Conservation (phyloP, 768 basidiomycete species). For the Boletus sensibilis region DNA sequence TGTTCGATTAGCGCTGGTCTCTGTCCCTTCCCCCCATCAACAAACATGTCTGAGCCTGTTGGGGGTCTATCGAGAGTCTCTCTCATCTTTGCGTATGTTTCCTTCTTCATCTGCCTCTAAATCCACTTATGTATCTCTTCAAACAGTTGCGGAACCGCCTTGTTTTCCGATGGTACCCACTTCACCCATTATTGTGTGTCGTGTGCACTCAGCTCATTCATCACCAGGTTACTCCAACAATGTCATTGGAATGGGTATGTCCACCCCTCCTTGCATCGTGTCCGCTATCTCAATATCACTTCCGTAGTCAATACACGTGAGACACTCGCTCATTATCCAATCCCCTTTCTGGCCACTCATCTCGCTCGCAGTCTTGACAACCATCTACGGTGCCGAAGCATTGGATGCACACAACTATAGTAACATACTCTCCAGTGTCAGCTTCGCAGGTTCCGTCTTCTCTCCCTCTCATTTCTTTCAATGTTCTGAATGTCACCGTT, state of each 20-base stretch:
- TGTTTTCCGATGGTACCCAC: conserved; percentile 76
- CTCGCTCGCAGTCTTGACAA: conserved; percentile 54
- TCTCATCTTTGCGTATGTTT: conserved; percentile 79
- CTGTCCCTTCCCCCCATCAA: not conserved
- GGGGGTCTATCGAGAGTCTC: conserved; percentile 54
- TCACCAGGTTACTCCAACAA: conserved; percentile 73
- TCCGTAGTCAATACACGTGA: conserved; percentile 64
- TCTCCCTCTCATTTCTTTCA: conserved; percentile 63
- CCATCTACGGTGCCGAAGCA: conserved; percentile 61
- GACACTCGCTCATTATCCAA: conserved; percentile 18
- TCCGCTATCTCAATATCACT: not conserved
- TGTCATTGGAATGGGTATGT: conserved; percentile 73
- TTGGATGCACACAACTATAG: conserved; percentile 57
- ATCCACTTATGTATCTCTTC: conserved; percentile 1
- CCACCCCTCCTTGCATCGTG: not conserved
- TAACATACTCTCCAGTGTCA: conserved; percentile 60
- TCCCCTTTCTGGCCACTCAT: not conserved
- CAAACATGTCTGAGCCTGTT: conserved; percentile 18
- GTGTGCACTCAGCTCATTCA: conserved; percentile 2
- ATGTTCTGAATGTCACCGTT: conserved; percentile 63
- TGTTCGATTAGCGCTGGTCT: not conserved
- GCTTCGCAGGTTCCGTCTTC: conserved; percentile 77
- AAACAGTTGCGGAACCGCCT: conserved; percentile 76
- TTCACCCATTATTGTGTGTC: not conserved
- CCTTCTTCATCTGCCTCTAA: not conserved